These are phyloP conservation scores for Pseudogymnoascus sp. DNA, from an alignment of 2,329 filamentous ascomycete species.

Conservation along the genomic window DNA sequence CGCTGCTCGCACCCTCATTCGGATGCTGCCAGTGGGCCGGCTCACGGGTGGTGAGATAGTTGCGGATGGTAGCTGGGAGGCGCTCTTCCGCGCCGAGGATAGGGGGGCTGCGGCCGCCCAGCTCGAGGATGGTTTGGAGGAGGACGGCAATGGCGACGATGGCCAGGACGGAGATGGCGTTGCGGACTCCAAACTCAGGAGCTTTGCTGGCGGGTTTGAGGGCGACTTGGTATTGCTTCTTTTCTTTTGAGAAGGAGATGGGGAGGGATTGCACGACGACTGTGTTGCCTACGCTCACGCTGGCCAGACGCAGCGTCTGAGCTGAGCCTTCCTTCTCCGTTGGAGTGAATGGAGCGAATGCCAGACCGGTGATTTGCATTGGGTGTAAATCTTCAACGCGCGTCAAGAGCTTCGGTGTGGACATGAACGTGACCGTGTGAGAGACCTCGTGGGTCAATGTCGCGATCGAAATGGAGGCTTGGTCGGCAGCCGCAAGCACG, in stretches of 20 bases:
- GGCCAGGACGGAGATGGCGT: slow-evolving; percentile 19
- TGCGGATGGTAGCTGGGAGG: slow-evolving; percentile 9
- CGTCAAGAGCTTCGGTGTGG: slow-evolving; percentile 45
- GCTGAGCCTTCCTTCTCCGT: slow-evolving; percentile 19
- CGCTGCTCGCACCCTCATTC: background rate
- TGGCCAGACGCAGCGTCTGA: slow-evolving; percentile 28
- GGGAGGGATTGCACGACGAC: slow-evolving; percentile 31
- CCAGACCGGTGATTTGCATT: slow-evolving; percentile 51
- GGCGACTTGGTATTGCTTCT: slow-evolving; percentile 8
- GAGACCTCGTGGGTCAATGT: slow-evolving; percentile 62
- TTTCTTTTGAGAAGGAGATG: slow-evolving; percentile 20
- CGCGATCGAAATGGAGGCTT: slow-evolving; percentile 72
- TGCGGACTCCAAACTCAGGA: background rate
- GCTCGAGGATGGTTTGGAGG: slow-evolving; percentile 26
- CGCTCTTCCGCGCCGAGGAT: slow-evolving; percentile 21
- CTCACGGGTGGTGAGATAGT: background rate
- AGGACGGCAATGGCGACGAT: slow-evolving; percentile 20
- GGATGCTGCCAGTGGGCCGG: background rate
- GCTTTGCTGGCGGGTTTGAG: background rate
- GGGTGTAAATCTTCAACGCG: slow-evolving; percentile 49
- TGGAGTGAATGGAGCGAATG: slow-evolving; percentile 42
- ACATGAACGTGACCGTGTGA: slow-evolving; percentile 41
- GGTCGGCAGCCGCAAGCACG: slow-evolving; percentile 70
- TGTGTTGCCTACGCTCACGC: slow-evolving; percentile 28
- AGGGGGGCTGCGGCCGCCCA: slow-evolving; percentile 21